Evolutionary conservation across 1,284 basidiomycete species (phyloP), one percentile per base, ranked within the genome.

Genomic region (Malassezia restricta): DNA sequence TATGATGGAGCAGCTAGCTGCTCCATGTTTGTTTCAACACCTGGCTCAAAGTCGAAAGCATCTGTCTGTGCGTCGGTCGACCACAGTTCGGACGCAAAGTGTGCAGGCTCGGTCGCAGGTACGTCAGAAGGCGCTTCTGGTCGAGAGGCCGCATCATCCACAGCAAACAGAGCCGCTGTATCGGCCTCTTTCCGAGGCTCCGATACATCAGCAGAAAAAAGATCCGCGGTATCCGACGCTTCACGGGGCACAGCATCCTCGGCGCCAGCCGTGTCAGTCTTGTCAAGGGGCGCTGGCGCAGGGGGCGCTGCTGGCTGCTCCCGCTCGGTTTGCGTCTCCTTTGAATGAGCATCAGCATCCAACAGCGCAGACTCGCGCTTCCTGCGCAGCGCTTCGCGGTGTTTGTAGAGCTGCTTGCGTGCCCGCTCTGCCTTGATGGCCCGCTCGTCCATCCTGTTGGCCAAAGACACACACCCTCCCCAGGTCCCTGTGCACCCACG

Each of bases 381-480:
- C 29, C 30, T 28, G 20, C 53, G 47, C 33, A 40, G 52, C 20
- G 39, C 33, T 39, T 55, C 53, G 33, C 49, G 53, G 41, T 55
- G 53, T 29, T 24, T 27, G 11, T 47, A 41, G 8, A 55, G 48
- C 48, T 55, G 52, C 28, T 50, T 55, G 27, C 53, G 43, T n/a
- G 53, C 53, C 15, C 53, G 53, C 24, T 49, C 53, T 29, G 53
- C 53, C 29, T 55, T 55, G 27, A 47, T 47, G 5, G 53, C 53
- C 14, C 53, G 47, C 31, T 55, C 53, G 28, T 50, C 48, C 53
- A 55, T 55, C 17, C 32, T 15, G 33, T 12, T 5, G 15, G 33
- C 15, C 15, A 15, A 15, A 24, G 20, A 24, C 20, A 24, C 20
- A 24, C 20, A 2, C 20, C 2, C 20, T 24, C 20, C 15, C 15